These are phyloP conservation scores for Parasarocladium wereldwijsianum DNA, from an alignment of 2,329 filamentous ascomycete genomes.

Conservation along the genomic window DNA sequence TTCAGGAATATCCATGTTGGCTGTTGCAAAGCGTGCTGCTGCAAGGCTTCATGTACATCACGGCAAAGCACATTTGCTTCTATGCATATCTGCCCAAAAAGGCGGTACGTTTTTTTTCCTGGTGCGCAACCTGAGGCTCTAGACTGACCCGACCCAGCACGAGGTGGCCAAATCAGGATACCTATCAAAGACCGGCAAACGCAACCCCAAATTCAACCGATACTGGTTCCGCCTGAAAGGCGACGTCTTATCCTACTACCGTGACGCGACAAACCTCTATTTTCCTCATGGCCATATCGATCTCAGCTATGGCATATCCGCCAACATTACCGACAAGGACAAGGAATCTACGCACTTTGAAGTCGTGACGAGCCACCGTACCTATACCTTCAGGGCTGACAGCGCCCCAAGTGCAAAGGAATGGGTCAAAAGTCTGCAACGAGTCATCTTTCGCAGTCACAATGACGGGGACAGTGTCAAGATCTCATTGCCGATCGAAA, in stretches of 20 bases:
- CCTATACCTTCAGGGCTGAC: constrained; percentile 80
- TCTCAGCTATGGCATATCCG: constrained; percentile 79
- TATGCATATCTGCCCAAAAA: constrained; percentile 96
- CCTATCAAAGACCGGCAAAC: constrained; percentile 73
- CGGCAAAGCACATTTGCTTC: constrained; percentile 84
- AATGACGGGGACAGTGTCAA: constrained; percentile 97
- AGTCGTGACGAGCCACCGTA: constrained; percentile 68
- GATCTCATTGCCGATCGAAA: constrained; percentile 77
- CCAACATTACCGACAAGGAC: constrained; percentile 61
- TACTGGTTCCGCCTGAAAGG: constrained; percentile 93
- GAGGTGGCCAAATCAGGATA: constrained; percentile 75
- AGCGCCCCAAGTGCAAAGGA: constrained; percentile 79
- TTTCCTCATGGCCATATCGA: constrained; percentile 89
- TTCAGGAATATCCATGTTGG: constrained; percentile 90
- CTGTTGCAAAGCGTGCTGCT: constrained; percentile 80
- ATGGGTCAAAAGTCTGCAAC: constrained; percentile 89
- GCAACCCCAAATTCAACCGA: constrained; percentile 73
- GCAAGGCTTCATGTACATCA: constrained; percentile 94
- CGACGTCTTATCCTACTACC: constrained; percentile 82
- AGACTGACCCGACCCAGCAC: constrained; percentile 28
- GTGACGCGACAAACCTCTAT: constrained; percentile 71
- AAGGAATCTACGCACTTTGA: constrained; percentile 67
- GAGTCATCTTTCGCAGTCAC: constrained; percentile 88
- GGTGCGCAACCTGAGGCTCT: not conserved
- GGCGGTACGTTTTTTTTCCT: constrained; percentile 38